Conservation (phyloP, 352 stramenopile species). For the Plasmopara viticola region DNA sequence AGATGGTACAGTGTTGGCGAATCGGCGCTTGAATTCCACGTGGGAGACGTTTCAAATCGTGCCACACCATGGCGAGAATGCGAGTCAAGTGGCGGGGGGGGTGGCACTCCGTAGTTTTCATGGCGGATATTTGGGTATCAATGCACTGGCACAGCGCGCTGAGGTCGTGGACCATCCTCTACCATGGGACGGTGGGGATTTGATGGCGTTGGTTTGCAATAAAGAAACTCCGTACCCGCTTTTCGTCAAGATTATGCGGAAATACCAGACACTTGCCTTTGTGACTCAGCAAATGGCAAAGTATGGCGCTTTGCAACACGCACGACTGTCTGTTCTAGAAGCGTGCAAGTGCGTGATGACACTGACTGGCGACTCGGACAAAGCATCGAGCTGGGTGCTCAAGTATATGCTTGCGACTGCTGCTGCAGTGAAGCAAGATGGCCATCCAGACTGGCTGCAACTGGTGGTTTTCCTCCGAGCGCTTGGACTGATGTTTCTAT, state of each 20-base stretch:
- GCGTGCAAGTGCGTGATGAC: slow-evolving; percentile 54
- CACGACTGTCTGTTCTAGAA: slow-evolving; percentile 45
- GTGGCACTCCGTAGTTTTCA: slow-evolving; percentile 76
- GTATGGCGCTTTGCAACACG: slow-evolving; percentile 48
- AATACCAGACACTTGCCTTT: slow-evolving; percentile 62
- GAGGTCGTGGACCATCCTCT: slow-evolving; percentile 38
- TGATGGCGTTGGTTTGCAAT: slow-evolving; percentile 74
- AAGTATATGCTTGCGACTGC: slow-evolving; percentile 68
- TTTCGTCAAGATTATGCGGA: slow-evolving; percentile 64
- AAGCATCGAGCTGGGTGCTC: slow-evolving; percentile 48
- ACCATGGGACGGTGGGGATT: slow-evolving; percentile 62
- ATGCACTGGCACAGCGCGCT: slow-evolving; percentile 26
- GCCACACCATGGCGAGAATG: slow-evolving; percentile 33
- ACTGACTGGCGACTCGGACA: slow-evolving; percentile 50
- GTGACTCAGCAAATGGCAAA: slow-evolving; percentile 35
- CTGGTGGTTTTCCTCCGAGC: slow-evolving; percentile 66
- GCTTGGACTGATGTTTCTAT: slow-evolving; percentile 68
- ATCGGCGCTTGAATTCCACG: slow-evolving; percentile 70
- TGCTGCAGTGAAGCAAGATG: slow-evolving; percentile 48
- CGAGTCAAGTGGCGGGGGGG: slow-evolving; percentile 21
- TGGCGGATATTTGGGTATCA: slow-evolving; percentile 69
- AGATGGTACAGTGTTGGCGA: slow-evolving; percentile 58
- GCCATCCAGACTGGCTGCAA: slow-evolving; percentile 80
- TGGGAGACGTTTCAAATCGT: slow-evolving; percentile 86
- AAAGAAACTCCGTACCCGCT: slow-evolving; percentile 43